phyloP scores from a whole-genome alignment of 345 rosid species.

The Nasturtium officinale region DNA sequence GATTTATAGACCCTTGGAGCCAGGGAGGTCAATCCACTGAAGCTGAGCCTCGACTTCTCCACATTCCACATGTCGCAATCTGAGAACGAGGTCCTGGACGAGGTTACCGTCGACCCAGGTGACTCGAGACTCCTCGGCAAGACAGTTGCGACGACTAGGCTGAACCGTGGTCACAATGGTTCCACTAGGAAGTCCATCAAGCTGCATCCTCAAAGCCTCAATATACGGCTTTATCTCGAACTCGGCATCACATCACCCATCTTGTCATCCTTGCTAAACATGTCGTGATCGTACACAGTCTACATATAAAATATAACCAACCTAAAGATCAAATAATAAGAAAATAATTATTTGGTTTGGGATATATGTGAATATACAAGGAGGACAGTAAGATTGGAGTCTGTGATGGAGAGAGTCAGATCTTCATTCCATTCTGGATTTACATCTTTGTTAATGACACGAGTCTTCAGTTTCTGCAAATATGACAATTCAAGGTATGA shows the following conservation, averaged over 20 bases:
- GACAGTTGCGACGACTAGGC: conserved; percentile 68
- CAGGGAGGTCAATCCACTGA: conserved; percentile 86
- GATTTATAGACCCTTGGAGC: conserved; percentile 55
- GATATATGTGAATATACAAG: conserved; percentile 50
- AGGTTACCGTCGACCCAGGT: conserved; percentile 53
- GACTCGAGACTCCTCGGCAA: conserved; percentile 65
- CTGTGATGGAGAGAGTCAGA: conserved; percentile 77
- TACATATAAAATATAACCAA: conserved; percentile 32
- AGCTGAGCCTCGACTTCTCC: conserved; percentile 87
- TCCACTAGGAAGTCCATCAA: conserved; percentile 57
- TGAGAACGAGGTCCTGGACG: conserved; percentile 67
- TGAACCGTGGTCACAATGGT: conserved; percentile 56
- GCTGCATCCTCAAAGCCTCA: conserved; percentile 67
- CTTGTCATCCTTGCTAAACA: conserved; percentile 81
- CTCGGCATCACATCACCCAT: conserved; percentile 96
- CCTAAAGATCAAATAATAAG: neutral
- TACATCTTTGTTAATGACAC: conserved; percentile 73
- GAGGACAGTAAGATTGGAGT: conserved; percentile 58
- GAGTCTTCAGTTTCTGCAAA: conserved; percentile 83
- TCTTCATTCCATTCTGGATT: conserved; percentile 97
- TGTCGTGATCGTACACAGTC: conserved; percentile 88
- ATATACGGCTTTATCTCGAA: conserved; percentile 62
- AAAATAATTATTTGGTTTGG: no score
- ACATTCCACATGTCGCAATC: conserved; percentile 81
- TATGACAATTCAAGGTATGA: neutral